phyloP scores from a whole-genome alignment of 257 asterid genomes.

The Fraxinus cuspidata region DNA sequence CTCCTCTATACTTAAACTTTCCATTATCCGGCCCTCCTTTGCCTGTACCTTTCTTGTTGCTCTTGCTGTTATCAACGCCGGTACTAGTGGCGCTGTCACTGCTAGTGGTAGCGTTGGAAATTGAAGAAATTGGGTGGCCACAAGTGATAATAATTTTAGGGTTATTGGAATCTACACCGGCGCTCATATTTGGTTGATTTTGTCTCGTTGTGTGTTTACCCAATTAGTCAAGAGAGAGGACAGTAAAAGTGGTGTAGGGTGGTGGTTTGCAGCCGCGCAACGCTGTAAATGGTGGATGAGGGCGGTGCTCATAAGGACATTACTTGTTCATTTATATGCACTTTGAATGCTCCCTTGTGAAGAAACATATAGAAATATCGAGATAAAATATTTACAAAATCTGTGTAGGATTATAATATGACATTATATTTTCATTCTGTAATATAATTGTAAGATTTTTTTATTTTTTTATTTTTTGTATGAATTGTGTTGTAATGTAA shows the following conservation, averaged over 20 bases:
- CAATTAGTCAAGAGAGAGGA: constrained; percentile 44
- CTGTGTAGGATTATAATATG: too few relatives aligned
- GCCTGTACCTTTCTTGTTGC: constrained; percentile 40
- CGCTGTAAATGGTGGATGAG: constrained; percentile 62
- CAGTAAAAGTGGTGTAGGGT: constrained; percentile 12
- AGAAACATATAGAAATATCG: constrained; percentile 5
- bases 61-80: background rate
- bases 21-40: constrained; percentile 90
- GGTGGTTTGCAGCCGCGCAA: constrained; percentile 6
- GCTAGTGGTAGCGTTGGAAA: constrained; percentile 4
- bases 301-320: constrained; percentile 61
- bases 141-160: constrained; percentile 16
- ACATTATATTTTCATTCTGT: too few relatives aligned
- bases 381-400: background rate
- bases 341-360: constrained; percentile 15
- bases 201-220: constrained; percentile 61
- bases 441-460: background rate
- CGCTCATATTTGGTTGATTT: constrained; percentile 44
- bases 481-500: background rate
- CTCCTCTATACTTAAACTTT: constrained; percentile 79
- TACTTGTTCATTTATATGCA: background rate
- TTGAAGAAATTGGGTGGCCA: background rate
- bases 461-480: background rate
- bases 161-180: constrained; percentile 20
- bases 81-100: constrained; percentile 12